Percentiles rank a stretch among this genome's conserved stretches.
Evolutionary conservation across 2,329 filamentous ascomycete species (phyloP).

Genomic region (Madurella fahalii): DNA sequence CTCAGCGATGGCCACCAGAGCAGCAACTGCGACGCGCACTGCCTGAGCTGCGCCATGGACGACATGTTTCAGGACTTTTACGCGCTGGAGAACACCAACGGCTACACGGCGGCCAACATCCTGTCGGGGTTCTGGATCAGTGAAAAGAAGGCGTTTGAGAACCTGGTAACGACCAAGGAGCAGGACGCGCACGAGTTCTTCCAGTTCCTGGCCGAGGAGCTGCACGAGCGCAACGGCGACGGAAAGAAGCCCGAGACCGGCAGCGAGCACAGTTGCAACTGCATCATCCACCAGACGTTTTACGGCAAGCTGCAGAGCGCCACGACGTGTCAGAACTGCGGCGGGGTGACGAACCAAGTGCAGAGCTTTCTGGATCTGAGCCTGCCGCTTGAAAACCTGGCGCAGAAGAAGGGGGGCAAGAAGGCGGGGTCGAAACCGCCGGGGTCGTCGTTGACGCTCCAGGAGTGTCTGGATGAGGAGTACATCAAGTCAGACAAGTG

Average conservation of each 20-base stretch:
- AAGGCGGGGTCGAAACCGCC: conserved; percentile 44
- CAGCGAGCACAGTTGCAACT: conserved; percentile 68
- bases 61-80: conserved; percentile 72
- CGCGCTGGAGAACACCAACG: conserved; percentile 72
- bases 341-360: conserved; percentile 73
- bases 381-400: conserved; percentile 72
- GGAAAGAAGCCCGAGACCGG: conserved; percentile 57
- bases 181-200: conserved; percentile 98
- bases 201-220: conserved; percentile 86
- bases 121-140: conserved; percentile 87
- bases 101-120: conserved; percentile 86
- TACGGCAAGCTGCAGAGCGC: conserved; percentile 88
- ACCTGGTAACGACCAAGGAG: conserved; percentile 84
- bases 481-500: conserved; percentile 86
- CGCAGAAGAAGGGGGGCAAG: conserved; percentile 59
- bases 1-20: conserved; percentile 84
- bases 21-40: conserved; percentile 65
- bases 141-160: conserved; percentile 66
- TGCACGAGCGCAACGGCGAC: conserved; percentile 78
- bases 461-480: conserved; percentile 75
- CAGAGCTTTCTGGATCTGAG: conserved; percentile 91
- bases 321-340: conserved; percentile 85
- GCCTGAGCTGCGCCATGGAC: conserved; percentile 67
- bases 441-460: conserved; percentile 51
- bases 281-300: conserved; percentile 91